Percentiles rank a stretch among this genome's conserved stretches.
phyloP scores from a whole-genome alignment of 1,139 yeast species.

The Geotrichum australiense region DNA sequence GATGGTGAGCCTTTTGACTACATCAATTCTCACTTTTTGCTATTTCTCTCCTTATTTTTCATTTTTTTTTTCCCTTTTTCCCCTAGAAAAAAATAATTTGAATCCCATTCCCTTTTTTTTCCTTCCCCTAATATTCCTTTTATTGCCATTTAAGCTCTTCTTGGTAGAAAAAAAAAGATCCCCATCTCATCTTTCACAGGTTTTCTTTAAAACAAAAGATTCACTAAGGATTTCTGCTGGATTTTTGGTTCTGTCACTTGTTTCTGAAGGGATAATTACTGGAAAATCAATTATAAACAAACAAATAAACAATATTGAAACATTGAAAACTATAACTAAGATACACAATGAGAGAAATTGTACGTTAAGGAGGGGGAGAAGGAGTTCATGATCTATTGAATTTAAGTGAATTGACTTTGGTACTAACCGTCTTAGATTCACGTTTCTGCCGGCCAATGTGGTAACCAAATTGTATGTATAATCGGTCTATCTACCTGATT shows the following conservation, averaged over 20 bases:
- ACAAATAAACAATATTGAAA: too few relatives aligned
- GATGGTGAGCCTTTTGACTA: too few relatives aligned
- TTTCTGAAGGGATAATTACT: too few relatives aligned
- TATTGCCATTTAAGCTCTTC: neutral
- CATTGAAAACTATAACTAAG: too few relatives aligned
- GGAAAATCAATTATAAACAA: too few relatives aligned
- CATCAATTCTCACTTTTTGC: neutral
- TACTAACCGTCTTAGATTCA: slow-evolving; percentile 52
- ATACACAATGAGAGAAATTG: slow-evolving; percentile 51
- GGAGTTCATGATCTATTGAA: too few relatives aligned
- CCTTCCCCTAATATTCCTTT: neutral
- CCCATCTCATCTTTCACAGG: too few relatives aligned
- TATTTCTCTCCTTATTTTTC: neutral
- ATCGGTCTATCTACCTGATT: neutral
- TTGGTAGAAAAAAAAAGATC: too few relatives aligned
- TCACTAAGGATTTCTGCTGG: too few relatives aligned
- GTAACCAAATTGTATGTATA: slow-evolving; percentile 85
- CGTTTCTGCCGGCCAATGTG: slow-evolving; percentile 97
- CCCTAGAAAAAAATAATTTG: too few relatives aligned
- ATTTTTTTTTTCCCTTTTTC: neutral
- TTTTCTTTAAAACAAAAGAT: too few relatives aligned
- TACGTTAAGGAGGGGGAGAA: slow-evolving; percentile 39
- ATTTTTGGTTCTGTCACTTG: too few relatives aligned
- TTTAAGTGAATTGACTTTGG: neutral
- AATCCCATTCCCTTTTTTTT: neutral